Evolutionary conservation across 495 filamentous ascomycete species (phyloP).

Genomic region (Oidiodendron maius): DNA sequence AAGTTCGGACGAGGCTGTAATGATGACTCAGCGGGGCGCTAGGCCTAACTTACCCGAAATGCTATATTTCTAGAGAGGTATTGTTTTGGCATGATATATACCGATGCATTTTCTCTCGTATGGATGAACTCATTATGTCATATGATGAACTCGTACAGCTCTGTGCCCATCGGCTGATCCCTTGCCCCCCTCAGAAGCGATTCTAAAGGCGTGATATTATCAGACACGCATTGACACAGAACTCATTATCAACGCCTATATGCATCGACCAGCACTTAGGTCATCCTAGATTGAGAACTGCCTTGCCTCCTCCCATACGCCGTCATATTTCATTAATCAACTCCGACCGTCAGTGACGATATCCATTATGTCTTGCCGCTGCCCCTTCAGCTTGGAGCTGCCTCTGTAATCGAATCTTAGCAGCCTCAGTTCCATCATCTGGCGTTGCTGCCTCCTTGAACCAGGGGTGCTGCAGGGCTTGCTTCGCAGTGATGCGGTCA

Average conservation of each 20-base stretch:
- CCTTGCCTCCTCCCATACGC: slow-evolving; percentile 17
- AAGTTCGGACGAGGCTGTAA: neutral
- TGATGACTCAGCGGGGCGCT: neutral
- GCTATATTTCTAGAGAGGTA: too few species aligned
- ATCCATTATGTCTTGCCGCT: slow-evolving; percentile 13
- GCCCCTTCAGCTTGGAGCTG: slow-evolving; percentile 24
- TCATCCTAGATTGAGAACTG: slow-evolving; percentile 18
- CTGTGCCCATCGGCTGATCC: too few species aligned
- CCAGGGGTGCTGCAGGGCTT: slow-evolving; percentile 90
- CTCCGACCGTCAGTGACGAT: slow-evolving; percentile 12
- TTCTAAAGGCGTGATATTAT: neutral
- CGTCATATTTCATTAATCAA: slow-evolving; percentile 21
- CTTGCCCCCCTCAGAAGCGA: too few species aligned
- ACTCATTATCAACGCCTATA: slow-evolving; percentile 15
- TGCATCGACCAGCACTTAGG: slow-evolving; percentile 15
- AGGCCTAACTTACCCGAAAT: too few species aligned
- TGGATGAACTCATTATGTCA: too few species aligned
- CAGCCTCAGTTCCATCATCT: slow-evolving; percentile 93
- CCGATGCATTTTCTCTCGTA: too few species aligned
- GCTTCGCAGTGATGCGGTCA: slow-evolving; percentile 82
- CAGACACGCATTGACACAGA: too few species aligned
- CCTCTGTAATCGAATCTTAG: slow-evolving; percentile 59
- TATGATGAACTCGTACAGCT: too few species aligned
- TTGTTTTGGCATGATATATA: too few species aligned
- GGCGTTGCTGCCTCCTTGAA: slow-evolving; percentile 74